These are phyloP conservation scores for Starmerella vitae DNA, from an alignment of 805 yeast genomes.

Conservation along the genomic window DNA sequence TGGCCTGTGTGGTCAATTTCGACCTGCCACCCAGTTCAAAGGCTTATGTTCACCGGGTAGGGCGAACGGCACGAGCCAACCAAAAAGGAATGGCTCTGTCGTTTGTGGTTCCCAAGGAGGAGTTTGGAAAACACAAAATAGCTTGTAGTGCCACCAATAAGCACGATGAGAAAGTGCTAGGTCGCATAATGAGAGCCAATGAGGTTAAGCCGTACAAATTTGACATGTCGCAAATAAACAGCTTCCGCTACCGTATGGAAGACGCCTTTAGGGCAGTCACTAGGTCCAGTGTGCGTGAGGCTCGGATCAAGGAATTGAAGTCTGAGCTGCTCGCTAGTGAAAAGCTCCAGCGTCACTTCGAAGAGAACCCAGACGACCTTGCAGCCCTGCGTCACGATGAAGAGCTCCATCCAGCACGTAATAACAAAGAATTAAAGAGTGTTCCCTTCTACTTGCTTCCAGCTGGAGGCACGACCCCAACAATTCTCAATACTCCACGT, in stretches of 20 bases:
- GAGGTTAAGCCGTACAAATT: slow-evolving; percentile 71
- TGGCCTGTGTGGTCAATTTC: slow-evolving; percentile 90
- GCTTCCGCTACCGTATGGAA: slow-evolving; percentile 90
- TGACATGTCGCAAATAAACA: slow-evolving; percentile 83
- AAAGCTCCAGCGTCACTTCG: slow-evolving; percentile 83
- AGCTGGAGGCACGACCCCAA: slow-evolving; percentile 28
- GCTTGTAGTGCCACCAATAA: slow-evolving; percentile 59
- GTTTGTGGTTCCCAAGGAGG: slow-evolving; percentile 71
- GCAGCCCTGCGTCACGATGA: slow-evolving; percentile 81
- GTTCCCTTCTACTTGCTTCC: slow-evolving; percentile 89
- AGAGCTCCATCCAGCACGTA: slow-evolving; percentile 68
- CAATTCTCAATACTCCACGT: slow-evolving; percentile 14
- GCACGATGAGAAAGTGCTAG: slow-evolving; percentile 74
- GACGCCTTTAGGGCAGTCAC: slow-evolving; percentile 96
- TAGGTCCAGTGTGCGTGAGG: slow-evolving; percentile 77
- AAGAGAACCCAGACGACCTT: slow-evolving; percentile 92
- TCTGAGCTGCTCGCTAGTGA: slow-evolving; percentile 78
- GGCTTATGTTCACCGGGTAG: slow-evolving; percentile 84
- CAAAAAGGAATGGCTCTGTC: slow-evolving; percentile 89
- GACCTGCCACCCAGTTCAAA: slow-evolving; percentile 84
- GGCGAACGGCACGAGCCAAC: slow-evolving; percentile 97
- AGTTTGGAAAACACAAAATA: slow-evolving; percentile 77
- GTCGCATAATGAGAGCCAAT: slow-evolving; percentile 65
- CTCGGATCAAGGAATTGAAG: slow-evolving; percentile 77
- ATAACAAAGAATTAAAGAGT: slow-evolving; percentile 74